Base-by-base conservation (phyloP, 768 basidiomycete species). In the Agrocybe chaxingu region DNA sequence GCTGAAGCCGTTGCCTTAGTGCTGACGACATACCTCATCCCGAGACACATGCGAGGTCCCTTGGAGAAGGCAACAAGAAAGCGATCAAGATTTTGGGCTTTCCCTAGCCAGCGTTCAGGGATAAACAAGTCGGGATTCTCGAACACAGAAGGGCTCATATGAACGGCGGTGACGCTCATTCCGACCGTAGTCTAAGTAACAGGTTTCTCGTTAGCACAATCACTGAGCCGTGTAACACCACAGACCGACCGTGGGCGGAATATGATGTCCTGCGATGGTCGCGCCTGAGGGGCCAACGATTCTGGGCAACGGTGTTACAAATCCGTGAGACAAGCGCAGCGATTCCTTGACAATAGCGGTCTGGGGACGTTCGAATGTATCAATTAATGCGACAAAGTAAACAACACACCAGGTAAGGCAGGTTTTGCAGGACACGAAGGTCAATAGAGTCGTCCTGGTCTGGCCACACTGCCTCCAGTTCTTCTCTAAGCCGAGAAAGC, bases 341-440 rank as follows among this genome's bases (percentile, higher is more conserved):
- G 74, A 65, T 60, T 78, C 77, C 54, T 77, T 78, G 48, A 77
- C 68, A 11, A 78, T 71, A 7, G 75, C 75, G 11, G 70, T 73
- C 77, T 79, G 52, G 18, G 32, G 13, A 41, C 18, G 38, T n/a
- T 24, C 24, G 18, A 52, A 48, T 41, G 30, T 9, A 31, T 38
- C n/a, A 16, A 36, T 52, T 47, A 33, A 30, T 37, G 31, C 11
- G 18, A 16, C 29, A 6, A 19, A 47, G 13, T 40, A 16, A 3
- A 0, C 12, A 4, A 62, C 70, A 50, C 50, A 74, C 75, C 54
- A 78, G 61, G 53, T 76, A 78, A 6, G 77, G 72, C 38, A 76
- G 53, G 33, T 66, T 67, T 57, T 77, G 72, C 33, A 77, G 52
- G 1, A 55, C 58, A 3, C 59, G 53, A 35, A 67, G 66, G 13